A percentile compares a stretch with the other conserved stretches of the same genome.
Conservation (phyloP, 306 rosid genomes). For the Crataegus laevigata region DNA sequence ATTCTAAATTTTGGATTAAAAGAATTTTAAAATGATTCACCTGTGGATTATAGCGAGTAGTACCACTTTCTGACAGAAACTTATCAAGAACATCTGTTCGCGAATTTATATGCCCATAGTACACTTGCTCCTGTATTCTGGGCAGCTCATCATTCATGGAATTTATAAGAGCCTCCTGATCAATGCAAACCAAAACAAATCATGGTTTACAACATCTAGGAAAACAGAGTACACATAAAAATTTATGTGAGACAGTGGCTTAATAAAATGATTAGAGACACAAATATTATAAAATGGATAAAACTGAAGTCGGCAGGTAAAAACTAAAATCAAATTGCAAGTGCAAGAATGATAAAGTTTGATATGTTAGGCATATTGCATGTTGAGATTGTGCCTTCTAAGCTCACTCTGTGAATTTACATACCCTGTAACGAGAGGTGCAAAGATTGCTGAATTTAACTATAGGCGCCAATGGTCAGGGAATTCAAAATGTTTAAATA, state of each 20-base stretch:
- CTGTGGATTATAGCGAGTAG: constrained; percentile 89
- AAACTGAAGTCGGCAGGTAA: not conserved
- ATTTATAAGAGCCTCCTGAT: constrained; percentile 73
- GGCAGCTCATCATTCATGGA: constrained; percentile 92
- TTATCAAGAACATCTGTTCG: constrained; percentile 72
- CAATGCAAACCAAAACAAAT: constrained; percentile 21
- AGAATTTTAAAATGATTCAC: constrained; percentile 27
- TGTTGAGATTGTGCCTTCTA: constrained; percentile 5
- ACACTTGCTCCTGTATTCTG: constrained; percentile 92
- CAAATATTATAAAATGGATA: not conserved
- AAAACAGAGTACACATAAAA: not conserved
- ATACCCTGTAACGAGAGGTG: not conserved
- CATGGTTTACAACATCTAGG: not conserved
- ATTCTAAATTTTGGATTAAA: not conserved
- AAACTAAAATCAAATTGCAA: not conserved
- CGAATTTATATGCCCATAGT: constrained; percentile 85
- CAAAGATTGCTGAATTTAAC: not conserved
- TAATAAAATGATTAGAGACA: not conserved
- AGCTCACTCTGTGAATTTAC: not conserved
- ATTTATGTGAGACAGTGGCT: not conserved
- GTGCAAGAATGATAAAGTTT: not conserved
- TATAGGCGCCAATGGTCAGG: not conserved
- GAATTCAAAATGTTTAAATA: not conserved
- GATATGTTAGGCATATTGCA: not conserved
- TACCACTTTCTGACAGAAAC: constrained; percentile 78